Percentiles rank a stretch among this genome's conserved stretches.
Conservation (phyloP, 1,284 basidiomycete species). For the Naganishia cerealis region DNA sequence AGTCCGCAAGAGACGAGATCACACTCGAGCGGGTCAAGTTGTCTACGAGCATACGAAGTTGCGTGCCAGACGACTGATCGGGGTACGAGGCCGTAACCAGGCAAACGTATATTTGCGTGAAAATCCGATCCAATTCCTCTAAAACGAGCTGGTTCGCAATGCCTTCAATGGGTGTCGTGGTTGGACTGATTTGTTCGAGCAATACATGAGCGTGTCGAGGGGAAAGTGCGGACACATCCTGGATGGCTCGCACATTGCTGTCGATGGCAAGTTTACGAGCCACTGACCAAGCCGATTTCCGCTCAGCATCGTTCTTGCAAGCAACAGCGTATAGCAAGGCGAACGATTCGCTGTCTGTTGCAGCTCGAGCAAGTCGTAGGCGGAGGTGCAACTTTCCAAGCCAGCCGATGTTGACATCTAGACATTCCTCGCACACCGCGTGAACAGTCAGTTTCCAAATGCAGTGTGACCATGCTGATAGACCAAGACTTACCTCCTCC, state of each 20-base stretch:
- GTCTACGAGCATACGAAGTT: slow-evolving; percentile 37
- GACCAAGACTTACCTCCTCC: slow-evolving; percentile 30
- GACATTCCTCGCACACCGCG: not conserved
- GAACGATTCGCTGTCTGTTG: not conserved
- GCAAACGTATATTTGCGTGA: slow-evolving; percentile 48
- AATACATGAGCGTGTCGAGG: slow-evolving; percentile 44
- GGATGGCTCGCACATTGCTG: slow-evolving; percentile 40
- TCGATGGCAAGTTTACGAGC: slow-evolving; percentile 41
- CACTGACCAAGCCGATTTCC: slow-evolving; percentile 38
- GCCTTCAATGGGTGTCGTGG: slow-evolving; percentile 21
- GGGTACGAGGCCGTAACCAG: slow-evolving; percentile 42
- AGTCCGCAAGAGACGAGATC: slow-evolving; percentile 37
- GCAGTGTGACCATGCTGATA: not conserved
- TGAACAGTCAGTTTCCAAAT: not conserved
- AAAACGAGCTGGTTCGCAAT: slow-evolving; percentile 52
- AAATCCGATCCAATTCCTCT: slow-evolving; percentile 50
- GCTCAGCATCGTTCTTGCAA: slow-evolving; percentile 16
- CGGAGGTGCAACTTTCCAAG: slow-evolving; percentile 18
- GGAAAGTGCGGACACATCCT: slow-evolving; percentile 46
- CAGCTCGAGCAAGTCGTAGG: slow-evolving; percentile 21
- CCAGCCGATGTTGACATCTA: slow-evolving; percentile 14
- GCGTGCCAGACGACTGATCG: not conserved
- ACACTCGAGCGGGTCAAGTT: slow-evolving; percentile 41
- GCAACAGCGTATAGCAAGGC: slow-evolving; percentile 28
- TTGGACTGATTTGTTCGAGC: slow-evolving; percentile 41